Evolutionary conservation across 2,329 filamentous ascomycete genomes (phyloP).

Genomic region (Colletotrichum coccodes): DNA sequence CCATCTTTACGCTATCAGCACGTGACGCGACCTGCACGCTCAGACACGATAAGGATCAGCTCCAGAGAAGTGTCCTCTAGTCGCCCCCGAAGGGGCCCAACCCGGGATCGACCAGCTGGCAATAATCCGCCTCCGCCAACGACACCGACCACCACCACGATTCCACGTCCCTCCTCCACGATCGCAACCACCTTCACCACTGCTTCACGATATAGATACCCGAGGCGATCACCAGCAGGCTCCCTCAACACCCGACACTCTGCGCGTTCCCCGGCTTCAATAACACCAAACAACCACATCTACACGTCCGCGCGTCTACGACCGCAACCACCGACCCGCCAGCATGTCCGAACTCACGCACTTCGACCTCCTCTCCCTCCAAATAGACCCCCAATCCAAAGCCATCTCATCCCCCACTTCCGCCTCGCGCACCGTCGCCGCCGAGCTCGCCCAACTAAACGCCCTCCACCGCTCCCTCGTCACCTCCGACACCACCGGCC

Average conservation of each 20-base stretch:
- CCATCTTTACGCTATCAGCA: constrained; percentile 17
- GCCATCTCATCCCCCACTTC: constrained; percentile 67
- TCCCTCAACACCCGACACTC: background rate
- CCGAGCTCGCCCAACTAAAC: constrained; percentile 81
- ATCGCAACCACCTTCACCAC: background rate
- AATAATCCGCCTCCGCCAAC: constrained; percentile 1
- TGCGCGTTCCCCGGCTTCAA: background rate
- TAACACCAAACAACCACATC: background rate
- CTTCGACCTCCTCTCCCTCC: constrained; percentile 85
- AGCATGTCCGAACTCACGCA: constrained; percentile 71
- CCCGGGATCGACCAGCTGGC: constrained; percentile 9
- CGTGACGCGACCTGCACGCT: background rate
- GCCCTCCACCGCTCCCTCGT: constrained; percentile 80
- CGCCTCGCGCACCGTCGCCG: constrained; percentile 61
- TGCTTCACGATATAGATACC: constrained; percentile 7
- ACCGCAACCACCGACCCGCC: constrained; percentile 7
- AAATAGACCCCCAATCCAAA: constrained; percentile 85
- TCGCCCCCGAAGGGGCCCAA: background rate
- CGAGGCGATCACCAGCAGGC: background rate
- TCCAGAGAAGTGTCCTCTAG: constrained; percentile 29
- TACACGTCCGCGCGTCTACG: background rate
- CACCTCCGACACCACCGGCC: constrained; percentile 61
- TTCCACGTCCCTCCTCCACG: background rate
- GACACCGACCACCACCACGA: background rate
- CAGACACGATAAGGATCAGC: constrained; percentile 13